Evolutionary conservation across 495 filamentous ascomycete genomes (phyloP), one percentile per base, ranked within the genome.

Genomic region (Aspergillus haitiensis): DNA sequence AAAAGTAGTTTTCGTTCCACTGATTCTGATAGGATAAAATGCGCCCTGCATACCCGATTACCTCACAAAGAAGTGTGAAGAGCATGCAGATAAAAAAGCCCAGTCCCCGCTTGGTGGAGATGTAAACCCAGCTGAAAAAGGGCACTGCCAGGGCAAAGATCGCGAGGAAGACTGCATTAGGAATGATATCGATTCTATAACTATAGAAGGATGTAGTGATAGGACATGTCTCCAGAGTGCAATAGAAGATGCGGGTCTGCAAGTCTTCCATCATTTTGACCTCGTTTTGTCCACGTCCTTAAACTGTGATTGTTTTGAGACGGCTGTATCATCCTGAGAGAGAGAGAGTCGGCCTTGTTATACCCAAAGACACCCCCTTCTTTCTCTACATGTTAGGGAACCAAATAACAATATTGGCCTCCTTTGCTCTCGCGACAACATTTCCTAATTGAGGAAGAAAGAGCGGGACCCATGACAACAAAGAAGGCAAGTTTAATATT

Each of bases 1-100:
- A 60, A 59, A 84, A 84, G 1, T 66, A 78, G 7, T 32, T 16
- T 63, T 78, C 81, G 39, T 58, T 69, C 56, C 80, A 84, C 1
- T 77, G 77, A n/a, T 40, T 40, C 11, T 40, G n/a, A n/a, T 6
- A 40, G 37, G 37, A 40, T 4, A 40, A n/a, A 40, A 40, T 40
- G 37, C 37, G 37, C 37, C 37, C 37, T 3, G n/a, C 37, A 40
- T 40, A 40, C 11, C 37, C 37, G 7, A 40, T 40, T 8, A 40
- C n/a, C 9, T 40, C 37, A n/a, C 37, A 40, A 11, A 40, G 37
- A 4, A 40, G 37, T 40, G 37, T 40, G 7, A 40, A 40, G 37
- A 40, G 37, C 11, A 40, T 40, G 37, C 37, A 40, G 37, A 40
- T 40, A 1, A 40, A 40, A 40, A 40, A 40, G 3, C 37, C 37